phyloP scores from a whole-genome alignment of 805 yeast genomes.

The Lachancea meyersii region DNA sequence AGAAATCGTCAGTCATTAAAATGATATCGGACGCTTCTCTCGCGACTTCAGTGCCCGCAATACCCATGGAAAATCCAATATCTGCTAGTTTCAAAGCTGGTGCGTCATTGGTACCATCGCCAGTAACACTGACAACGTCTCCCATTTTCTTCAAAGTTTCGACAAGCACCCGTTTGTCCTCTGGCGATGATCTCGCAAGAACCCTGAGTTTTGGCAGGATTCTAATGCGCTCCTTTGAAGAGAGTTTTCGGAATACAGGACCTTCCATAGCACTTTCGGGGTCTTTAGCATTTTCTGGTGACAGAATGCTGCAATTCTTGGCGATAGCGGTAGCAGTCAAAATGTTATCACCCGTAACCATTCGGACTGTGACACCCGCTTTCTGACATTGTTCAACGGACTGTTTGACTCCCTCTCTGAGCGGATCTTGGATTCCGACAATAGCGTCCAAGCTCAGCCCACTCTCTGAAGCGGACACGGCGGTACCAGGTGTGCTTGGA shows the following conservation, averaged over 20 bases:
- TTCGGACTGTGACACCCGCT: conserved; percentile 92
- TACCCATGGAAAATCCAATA: conserved; percentile 98
- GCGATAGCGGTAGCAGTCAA: conserved; percentile 91
- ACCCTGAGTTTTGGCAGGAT: conserved; percentile 75
- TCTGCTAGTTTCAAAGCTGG: conserved; percentile 96
- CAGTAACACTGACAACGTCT: conserved; percentile 97
- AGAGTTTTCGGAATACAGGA: conserved; percentile 70
- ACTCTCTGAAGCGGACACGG: conserved; percentile 24
- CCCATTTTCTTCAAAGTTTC: conserved; percentile 71
- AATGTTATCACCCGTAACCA: conserved; percentile 97
- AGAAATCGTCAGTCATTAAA: conserved; percentile 88
- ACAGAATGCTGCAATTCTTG: conserved; percentile 67
- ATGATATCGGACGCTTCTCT: conserved; percentile 94
- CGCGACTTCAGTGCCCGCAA: conserved; percentile 97
- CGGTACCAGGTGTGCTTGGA: conserved; percentile 14
- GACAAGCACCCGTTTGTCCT: conserved; percentile 85
- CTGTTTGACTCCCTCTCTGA: conserved; percentile 81
- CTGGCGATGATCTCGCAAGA: conserved; percentile 92
- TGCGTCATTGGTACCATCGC: conserved; percentile 99
- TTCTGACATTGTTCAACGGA: conserved; percentile 80
- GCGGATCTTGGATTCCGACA: conserved; percentile 93
- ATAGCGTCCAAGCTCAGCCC: conserved; percentile 60
- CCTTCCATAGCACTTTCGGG: conserved; percentile 82
- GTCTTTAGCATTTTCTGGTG: conserved; percentile 43
- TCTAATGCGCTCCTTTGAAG: conserved; percentile 46